Base-by-base conservation (phyloP, 164 flowering plant genomes). In the Vitis amurensis region DNA sequence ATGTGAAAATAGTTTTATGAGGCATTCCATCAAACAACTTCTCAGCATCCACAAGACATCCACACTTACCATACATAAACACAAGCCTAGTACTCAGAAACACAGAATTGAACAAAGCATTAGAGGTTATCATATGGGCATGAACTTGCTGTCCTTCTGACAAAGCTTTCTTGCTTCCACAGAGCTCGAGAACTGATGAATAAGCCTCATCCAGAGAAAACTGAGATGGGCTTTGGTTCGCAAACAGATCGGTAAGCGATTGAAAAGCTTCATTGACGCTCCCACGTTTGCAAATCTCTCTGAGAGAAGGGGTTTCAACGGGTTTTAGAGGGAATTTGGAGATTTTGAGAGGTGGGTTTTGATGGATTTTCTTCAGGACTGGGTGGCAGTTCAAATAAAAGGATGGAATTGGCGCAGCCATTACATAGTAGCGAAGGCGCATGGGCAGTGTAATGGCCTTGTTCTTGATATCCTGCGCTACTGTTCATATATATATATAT, bases 1-100 rank as follows among this genome's bases (percentile, higher is more conserved):
- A 94, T 1, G 97, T 77, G 70, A 86, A 91, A 55, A 83, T 72
- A 13, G 80, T 91, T 81, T 87, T 83, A 0, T 80, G 60, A 55
- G 68, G 73, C 91, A 92, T 89, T 83, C 67, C 64, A 75, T 85
- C 93, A 64, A 94, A 94, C 84, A 91, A 10, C 27, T 73, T 80
- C 78, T 81, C 73, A 1, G 97, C 94, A 71, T 73, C 59, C 15
- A 12, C 44, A 19, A 87, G 50, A 23, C 76, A 76, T 47, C 91
- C 92, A 55, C 94, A 90, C 63, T 87, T 92, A 2, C 90, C 91
- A 69, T 91, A 89, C 91, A 88, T 79, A 13, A 88, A 81, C 56
- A 91, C 86, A 37, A 94, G 88, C 73, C 89, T 90, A 50, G 94
- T 90, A 30, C 73, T 64, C 81, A 94, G 68, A 72, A 94, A 91